These are phyloP conservation scores for Paracoccidioides brasiliensis DNA, from an alignment of 2,329 filamentous ascomycete species.

Conservation along the genomic window DNA sequence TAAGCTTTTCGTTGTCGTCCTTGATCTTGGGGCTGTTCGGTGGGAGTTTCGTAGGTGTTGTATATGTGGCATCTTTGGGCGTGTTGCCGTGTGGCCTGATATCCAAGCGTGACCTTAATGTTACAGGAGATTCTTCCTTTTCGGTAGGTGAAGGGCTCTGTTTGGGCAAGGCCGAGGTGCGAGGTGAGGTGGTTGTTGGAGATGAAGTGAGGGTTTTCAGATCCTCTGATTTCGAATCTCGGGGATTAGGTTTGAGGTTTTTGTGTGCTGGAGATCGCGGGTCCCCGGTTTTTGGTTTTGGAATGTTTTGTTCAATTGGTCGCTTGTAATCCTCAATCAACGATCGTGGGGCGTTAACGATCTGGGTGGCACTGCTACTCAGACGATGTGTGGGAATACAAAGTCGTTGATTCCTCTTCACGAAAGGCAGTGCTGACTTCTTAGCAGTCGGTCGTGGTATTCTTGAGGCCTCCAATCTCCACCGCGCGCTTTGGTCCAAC, in stretches of 20 bases:
- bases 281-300: not conserved
- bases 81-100: not conserved
- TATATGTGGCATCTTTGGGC: not conserved
- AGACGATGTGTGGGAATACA: constrained; percentile 31
- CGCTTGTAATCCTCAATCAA: constrained; percentile 31
- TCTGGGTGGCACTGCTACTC: constrained; percentile 24
- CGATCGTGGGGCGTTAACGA: constrained; percentile 27
- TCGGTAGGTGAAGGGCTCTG: not conserved
- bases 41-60: not conserved
- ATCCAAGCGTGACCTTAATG: not conserved
- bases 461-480: constrained; percentile 16
- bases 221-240: constrained; percentile 19
- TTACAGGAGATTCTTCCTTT: not conserved
- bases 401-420: constrained; percentile 25
- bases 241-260: not conserved
- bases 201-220: constrained; percentile 11
- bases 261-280: not conserved
- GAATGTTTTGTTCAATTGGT: constrained; percentile 12
- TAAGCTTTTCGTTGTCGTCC: not conserved
- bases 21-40: not conserved
- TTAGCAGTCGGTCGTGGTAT: constrained; percentile 11
- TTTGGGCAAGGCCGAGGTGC: not conserved
- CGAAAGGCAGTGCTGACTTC: constrained; percentile 9
- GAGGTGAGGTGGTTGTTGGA: constrained; percentile 1
- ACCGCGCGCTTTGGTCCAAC: constrained; percentile 9